A percentile compares a stretch with the other conserved stretches of the same genome.
These are phyloP conservation scores for Peniophora sp. DNA, from an alignment of 1,284 basidiomycete genomes.

Conservation along the genomic window DNA sequence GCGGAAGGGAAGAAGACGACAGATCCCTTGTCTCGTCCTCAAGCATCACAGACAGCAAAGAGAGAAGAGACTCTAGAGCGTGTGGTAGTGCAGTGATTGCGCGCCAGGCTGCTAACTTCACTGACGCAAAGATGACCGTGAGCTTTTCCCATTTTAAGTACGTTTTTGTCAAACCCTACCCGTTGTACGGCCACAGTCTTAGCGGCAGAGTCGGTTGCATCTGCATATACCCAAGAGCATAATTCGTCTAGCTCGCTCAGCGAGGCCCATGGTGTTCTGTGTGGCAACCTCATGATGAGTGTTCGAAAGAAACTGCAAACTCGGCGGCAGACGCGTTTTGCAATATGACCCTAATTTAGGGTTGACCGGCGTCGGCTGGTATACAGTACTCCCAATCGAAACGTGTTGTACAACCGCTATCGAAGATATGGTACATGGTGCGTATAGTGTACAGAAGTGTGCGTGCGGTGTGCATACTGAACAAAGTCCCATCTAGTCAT, in stretches of 20 bases:
- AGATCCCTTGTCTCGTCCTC: slow-evolving; percentile 30
- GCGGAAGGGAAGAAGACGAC: slow-evolving; percentile 30
- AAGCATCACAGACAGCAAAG: slow-evolving; percentile 56
- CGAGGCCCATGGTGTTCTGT: slow-evolving; percentile 79
- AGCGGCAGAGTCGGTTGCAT: slow-evolving; percentile 50
- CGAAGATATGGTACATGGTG: too few relatives aligned
- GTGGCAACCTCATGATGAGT: slow-evolving; percentile 61
- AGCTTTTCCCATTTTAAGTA: slow-evolving; percentile 14
- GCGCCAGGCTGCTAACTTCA: slow-evolving; percentile 72
- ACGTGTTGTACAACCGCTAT: too few relatives aligned
- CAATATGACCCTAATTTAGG: slow-evolving; percentile 5
- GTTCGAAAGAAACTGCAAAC: too few relatives aligned
- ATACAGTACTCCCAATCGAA: not conserved
- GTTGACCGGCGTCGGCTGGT: slow-evolving; percentile 4
- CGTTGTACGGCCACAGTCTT: slow-evolving; percentile 62
- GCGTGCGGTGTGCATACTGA: too few relatives aligned
- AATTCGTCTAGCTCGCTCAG: slow-evolving; percentile 73
- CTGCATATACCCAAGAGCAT: slow-evolving; percentile 73
- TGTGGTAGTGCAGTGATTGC: slow-evolving; percentile 64
- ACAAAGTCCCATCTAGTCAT: slow-evolving; percentile 11
- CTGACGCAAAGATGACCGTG: slow-evolving; percentile 10
- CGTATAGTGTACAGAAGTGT: too few relatives aligned
- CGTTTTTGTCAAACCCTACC: slow-evolving; percentile 33
- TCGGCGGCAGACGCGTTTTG: not conserved
- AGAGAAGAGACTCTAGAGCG: slow-evolving; percentile 65